Conservation (phyloP, 2,329 filamentous ascomycete genomes). For the Cordyceps javanica region DNA sequence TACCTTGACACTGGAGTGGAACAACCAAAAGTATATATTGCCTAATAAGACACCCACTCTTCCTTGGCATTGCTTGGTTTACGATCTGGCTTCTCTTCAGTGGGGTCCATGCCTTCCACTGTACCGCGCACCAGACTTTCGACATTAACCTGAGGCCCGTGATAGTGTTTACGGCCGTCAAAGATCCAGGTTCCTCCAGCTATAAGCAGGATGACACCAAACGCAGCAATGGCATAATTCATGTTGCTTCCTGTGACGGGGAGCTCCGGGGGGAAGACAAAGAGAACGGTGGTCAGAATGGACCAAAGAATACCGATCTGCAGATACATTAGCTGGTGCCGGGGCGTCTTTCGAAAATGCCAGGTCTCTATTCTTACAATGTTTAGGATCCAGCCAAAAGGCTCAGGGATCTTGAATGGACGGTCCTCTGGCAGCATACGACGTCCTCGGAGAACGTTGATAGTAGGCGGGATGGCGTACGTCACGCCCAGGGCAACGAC, state of each 20-base stretch:
- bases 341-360: fast-evolving
- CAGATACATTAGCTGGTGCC: conserved; percentile 10
- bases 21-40: neutral
- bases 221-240: conserved; percentile 51
- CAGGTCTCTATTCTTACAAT: conserved; percentile 2
- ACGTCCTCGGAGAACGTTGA: conserved; percentile 42
- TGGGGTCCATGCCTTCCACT: conserved; percentile 4
- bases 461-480: conserved; percentile 66
- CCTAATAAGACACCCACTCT: neutral
- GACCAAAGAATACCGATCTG: conserved; percentile 54
- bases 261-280: conserved; percentile 12
- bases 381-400: conserved; percentile 10
- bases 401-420: conserved; percentile 7
- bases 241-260: conserved; percentile 62
- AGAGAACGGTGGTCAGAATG: conserved; percentile 62
- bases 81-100: neutral
- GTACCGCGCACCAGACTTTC: neutral
- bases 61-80: neutral
- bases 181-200: conserved; percentile 38
- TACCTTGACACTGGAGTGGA: too few species aligned
- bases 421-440: conserved; percentile 8
- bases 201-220: conserved; percentile 41
- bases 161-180: conserved; percentile 44
- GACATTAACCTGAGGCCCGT: conserved; percentile 3
- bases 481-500: conserved; percentile 67